These are phyloP conservation scores for Pleurotus platypus DNA, from an alignment of 768 basidiomycete genomes.

Conservation along the genomic window DNA sequence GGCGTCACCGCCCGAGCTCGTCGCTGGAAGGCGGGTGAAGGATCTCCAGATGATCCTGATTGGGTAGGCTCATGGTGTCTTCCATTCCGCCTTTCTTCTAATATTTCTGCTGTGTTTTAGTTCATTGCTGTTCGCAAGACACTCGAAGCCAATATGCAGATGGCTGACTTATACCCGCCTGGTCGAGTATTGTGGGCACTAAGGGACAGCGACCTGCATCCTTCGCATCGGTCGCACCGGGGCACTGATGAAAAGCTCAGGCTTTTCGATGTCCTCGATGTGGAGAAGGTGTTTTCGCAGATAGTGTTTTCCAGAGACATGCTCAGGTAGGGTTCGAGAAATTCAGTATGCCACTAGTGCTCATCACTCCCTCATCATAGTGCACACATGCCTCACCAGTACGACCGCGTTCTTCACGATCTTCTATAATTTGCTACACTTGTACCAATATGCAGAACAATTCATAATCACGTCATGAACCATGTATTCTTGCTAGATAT, in stretches of 20 bases:
- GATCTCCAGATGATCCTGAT: constrained; percentile 48
- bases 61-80: constrained; percentile 34
- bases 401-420: constrained; percentile 73
- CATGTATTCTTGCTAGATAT: neutral
- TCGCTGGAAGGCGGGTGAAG: constrained; percentile 55
- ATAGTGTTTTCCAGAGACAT: constrained; percentile 81
- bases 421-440: constrained; percentile 37
- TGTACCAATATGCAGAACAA: neutral
- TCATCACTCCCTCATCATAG: constrained; percentile 25
- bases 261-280: constrained; percentile 74
- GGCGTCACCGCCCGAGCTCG: constrained; percentile 46
- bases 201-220: constrained; percentile 67
- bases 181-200: constrained; percentile 79
- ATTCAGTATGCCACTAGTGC: neutral
- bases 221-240: constrained; percentile 41
- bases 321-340: constrained; percentile 53
- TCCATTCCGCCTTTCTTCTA: neutral
- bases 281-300: constrained; percentile 75
- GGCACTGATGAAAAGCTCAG: constrained; percentile 42
- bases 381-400: constrained; percentile 78
- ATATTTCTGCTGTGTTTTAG: constrained; percentile 28
- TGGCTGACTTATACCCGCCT: constrained; percentile 68
- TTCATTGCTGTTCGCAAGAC: constrained; percentile 81
- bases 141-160: constrained; percentile 81
- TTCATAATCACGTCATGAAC: neutral